Evolutionary conservation across 768 basidiomycete species (phyloP), one percentile per base, ranked within the genome.

Genomic region (Russula sp.): DNA sequence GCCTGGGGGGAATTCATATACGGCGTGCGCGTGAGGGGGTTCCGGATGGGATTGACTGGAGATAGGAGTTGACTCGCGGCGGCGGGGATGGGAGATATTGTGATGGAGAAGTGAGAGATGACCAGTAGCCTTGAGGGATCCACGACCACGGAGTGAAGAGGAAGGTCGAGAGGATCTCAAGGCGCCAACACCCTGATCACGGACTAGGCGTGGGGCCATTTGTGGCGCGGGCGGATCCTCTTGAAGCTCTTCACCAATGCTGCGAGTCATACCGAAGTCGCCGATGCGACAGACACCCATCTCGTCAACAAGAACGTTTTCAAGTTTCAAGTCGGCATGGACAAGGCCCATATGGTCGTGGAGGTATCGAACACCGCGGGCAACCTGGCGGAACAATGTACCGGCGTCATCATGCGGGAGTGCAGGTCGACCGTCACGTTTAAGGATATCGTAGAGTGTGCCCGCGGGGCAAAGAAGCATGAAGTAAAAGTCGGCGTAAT

Each of bases 241-340:
- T 3, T 65, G 59, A n/a, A 48, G 1, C 5, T 61, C 55, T 2
- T 81, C 82, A 69, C 83, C 85, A 48, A 92, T 85, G 62, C 79
- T 79, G 71, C 82, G 80, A 22, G 90, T 81, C 79, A 94, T 83
- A 55, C 92, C 92, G 76, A 95, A 94, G 76, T 95, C 93, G 50
- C 80, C 79, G 36, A 96, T 88, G 72, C 86, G 85, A 78, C 92
- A 94, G n/a, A 87, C 81, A 61, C 91, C 89, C 79, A 84, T 85
- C 73, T 92, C 89, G 74, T 95, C 92, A 59, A 95, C 87, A 49
- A 98, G 84, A 55, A 98, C 86, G 77, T 99, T 99, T 77, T 98
- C 97, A 64, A 97, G 84, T 78, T 99, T 99, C 74, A 99, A 79
- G 76, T 99, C 97, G 70, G 94, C 84, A 77, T 99, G 96, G 59